Evolutionary conservation across 2,329 filamentous ascomycete genomes (phyloP), one percentile per base, ranked within the genome.

Genomic region (Paracamarosporium sp.): DNA sequence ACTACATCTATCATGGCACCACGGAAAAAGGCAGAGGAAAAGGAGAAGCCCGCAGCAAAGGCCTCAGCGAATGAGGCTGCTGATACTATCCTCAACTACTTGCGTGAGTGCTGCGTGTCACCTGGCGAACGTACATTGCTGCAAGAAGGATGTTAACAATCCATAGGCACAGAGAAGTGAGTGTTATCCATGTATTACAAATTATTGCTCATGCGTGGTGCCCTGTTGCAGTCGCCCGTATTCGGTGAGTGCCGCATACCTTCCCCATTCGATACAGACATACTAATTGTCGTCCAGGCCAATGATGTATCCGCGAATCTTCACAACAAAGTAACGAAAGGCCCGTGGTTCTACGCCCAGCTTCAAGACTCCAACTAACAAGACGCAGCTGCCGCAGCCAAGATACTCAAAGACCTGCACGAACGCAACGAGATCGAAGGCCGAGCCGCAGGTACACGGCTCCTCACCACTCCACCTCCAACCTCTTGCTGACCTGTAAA

Each of bases 351-450:
- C 5, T 33, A 9, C 6, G 11, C 11, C 13, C 5, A 38, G 9
- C 56, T 69, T 15, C 2, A 12, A 25, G 7, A 27, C 22, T 30
- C 17, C 13, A 41, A 38, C 62, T 73, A 48, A 71, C n/a, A 17
- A 13, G 7, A 59, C 7, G 60, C 68, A 83, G 85, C 85, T 12
- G 80, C 85, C 41, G 82, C 86, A 24, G 81, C 82, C 27, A 90
- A 89, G 72, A 69, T 85, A 30, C 76, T 90, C 31, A 88, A 86
- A 65, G 86, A 89, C 57, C 77, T 90, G 70, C 83, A 86, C 58
- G 85, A 88, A 63, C 81, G 80, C 40, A 83, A 83, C 11, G 75
- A 85, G 63, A 85, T 90, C 40, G 85, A 85, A 65, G 85, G 83
- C 48, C 83, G 83, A 48, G 75, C 79, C 36, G 80, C 85, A 36